phyloP scores from a whole-genome alignment of 768 basidiomycete species.

The Boletus subcaerulescens region DNA sequence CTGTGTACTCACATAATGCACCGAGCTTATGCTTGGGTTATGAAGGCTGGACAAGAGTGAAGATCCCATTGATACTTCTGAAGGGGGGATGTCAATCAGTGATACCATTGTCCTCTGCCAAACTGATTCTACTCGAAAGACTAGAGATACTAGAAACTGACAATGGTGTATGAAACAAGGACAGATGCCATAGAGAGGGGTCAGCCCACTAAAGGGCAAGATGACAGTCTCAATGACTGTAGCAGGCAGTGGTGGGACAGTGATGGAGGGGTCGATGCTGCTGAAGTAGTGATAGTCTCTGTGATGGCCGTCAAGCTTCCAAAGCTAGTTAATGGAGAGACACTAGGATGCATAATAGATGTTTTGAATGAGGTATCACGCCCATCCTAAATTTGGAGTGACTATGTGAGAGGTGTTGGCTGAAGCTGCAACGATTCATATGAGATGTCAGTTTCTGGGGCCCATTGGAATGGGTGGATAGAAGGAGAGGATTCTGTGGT shows the following conservation, averaged over 20 bases:
- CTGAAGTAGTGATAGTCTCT: conserved; percentile 30
- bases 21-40: conserved; percentile 17
- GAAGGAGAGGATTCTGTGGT: conserved; percentile 39
- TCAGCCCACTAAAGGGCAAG: conserved; percentile 34
- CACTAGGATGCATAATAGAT: conserved; percentile 66
- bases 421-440: conserved; percentile 76
- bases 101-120: conserved; percentile 32
- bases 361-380: conserved; percentile 69
- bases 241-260: conserved; percentile 19
- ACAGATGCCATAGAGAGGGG: conserved; percentile 25
- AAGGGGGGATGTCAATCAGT: conserved; percentile 13
- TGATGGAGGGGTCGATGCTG: conserved; percentile 9
- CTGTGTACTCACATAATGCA: conserved; percentile 37
- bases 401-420: conserved; percentile 63
- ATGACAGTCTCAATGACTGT: conserved; percentile 17
- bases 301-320: conserved; percentile 35
- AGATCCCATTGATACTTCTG: conserved; percentile 50
- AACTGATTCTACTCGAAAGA: conserved; percentile 38
- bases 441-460: conserved; percentile 59
- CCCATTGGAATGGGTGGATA: conserved; percentile 51
- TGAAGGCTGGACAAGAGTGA: conserved; percentile 51
- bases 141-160: conserved; percentile 41
- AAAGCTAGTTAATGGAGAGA: conserved; percentile 32
- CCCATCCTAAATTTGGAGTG: conserved; percentile 52
- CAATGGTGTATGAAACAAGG: conserved; percentile 38